phyloP scores from a whole-genome alignment of 495 filamentous ascomycete genomes.

The Tuber indicum region DNA sequence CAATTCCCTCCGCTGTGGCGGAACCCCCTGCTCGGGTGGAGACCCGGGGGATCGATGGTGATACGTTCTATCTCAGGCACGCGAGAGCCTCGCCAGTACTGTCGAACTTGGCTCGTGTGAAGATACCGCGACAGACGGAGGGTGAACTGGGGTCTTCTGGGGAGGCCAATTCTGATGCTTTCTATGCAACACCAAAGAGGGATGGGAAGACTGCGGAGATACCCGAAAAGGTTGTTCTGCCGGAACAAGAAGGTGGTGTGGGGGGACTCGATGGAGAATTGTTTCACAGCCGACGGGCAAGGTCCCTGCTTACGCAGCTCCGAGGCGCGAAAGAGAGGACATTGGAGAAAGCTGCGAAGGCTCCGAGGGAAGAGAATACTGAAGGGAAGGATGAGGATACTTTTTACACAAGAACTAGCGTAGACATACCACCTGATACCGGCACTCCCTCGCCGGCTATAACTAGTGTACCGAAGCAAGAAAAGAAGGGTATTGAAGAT shows the following conservation, averaged over 20 bases:
- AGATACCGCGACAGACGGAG: conserved; percentile 53
- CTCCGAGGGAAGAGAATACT: conserved; percentile 41
- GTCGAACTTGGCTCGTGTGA: conserved; percentile 54
- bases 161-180: conserved; percentile 47
- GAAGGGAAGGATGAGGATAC: conserved; percentile 45
- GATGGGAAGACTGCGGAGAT: conserved; percentile 14
- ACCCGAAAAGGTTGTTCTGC: conserved; percentile 6
- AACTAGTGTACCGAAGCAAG: not conserved
- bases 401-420: conserved; percentile 44
- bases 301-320: conserved; percentile 14
- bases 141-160: conserved; percentile 45
- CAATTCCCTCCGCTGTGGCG: conserved; percentile 51
- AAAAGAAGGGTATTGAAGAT: conserved; percentile 19
- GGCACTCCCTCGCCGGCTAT: not conserved
- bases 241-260: not conserved
- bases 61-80: conserved; percentile 56
- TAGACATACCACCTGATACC: conserved; percentile 28
- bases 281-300: conserved; percentile 23
- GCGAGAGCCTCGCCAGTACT: conserved; percentile 46
- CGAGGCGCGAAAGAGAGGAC: conserved; percentile 19
- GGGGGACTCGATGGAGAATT: conserved; percentile 6
- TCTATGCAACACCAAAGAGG: conserved; percentile 24
- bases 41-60: conserved; percentile 49
- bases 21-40: conserved; percentile 43
- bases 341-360: conserved; percentile 30